Evolutionary conservation across 2,329 filamentous ascomycete species (phyloP).

Genomic region (Lomentospora prolificans): DNA sequence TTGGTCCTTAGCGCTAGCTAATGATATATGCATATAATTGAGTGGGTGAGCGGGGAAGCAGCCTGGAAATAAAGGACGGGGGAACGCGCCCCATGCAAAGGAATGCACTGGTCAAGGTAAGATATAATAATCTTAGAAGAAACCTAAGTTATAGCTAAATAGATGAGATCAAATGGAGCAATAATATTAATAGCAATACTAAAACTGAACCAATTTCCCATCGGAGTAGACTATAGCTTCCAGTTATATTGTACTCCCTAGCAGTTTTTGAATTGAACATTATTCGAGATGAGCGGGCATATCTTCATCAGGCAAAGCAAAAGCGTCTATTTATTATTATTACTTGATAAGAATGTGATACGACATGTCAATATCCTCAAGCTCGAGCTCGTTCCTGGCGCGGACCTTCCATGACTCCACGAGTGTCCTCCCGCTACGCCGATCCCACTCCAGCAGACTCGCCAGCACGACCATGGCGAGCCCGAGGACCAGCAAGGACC

Average conservation of each 20-base stretch:
- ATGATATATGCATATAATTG: too few relatives aligned
- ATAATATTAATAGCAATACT: too few relatives aligned
- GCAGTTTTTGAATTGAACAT: neutral
- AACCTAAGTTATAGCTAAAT: too few relatives aligned
- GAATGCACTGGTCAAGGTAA: too few relatives aligned
- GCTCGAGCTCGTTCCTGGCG: neutral
- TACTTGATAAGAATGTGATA: neutral
- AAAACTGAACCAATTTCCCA: too few relatives aligned
- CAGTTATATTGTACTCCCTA: too few relatives aligned
- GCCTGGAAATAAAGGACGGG: too few relatives aligned
- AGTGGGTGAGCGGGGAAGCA: too few relatives aligned
- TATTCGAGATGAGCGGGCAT: neutral
- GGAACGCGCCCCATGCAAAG: too few relatives aligned
- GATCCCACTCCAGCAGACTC: neutral
- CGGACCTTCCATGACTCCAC: neutral
- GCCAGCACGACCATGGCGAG: neutral
- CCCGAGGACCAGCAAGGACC: neutral
- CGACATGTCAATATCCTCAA: neutral
- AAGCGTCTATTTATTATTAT: neutral
- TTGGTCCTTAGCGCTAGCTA: too few relatives aligned
- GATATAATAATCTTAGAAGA: too few relatives aligned
- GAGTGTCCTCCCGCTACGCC: neutral
- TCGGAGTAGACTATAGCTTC: neutral
- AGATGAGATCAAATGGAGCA: too few relatives aligned
- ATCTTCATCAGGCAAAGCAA: neutral